phyloP scores from a whole-genome alignment of 208 protist species.

The Wallacemonas sp. region DNA sequence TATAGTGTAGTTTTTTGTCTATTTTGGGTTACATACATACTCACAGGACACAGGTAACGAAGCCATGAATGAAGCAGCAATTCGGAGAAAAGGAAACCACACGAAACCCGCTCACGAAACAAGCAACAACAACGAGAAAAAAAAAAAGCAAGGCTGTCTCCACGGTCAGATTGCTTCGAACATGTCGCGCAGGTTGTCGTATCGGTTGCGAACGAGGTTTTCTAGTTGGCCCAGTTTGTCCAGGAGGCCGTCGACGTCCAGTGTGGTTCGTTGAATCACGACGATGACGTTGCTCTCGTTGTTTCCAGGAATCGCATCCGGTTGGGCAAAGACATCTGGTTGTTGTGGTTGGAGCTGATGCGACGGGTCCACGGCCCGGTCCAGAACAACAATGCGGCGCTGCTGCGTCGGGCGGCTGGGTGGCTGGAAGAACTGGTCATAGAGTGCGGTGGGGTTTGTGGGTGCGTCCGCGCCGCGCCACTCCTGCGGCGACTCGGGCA shows the following conservation, averaged over 20 bases:
- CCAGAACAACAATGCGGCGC: constrained; percentile 5
- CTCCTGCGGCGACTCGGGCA: constrained; percentile 4
- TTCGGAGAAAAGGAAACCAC: not conserved
- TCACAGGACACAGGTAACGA: too few species aligned
- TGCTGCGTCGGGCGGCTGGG: not conserved
- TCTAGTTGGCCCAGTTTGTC: constrained; percentile 15
- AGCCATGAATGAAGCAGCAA: too few species aligned
- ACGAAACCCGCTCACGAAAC: too few species aligned
- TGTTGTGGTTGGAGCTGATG: not conserved
- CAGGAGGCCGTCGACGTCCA: constrained; percentile 11
- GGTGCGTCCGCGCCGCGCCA: not conserved
- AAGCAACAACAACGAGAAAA: too few species aligned
- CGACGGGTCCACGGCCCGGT: not conserved
- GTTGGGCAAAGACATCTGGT: not conserved
- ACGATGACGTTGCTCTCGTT: constrained; percentile 12
- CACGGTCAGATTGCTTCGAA: constrained; percentile 2
- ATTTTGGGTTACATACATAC: too few species aligned
- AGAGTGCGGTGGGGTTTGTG: too few species aligned
- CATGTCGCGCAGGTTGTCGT: constrained; percentile 1
- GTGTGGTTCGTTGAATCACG: constrained; percentile 3
- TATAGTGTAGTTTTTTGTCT: too few species aligned
- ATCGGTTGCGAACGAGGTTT: constrained; percentile 6
- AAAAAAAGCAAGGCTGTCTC: not conserved
- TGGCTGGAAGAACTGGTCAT: constrained; percentile 6
- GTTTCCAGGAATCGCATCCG: not conserved